These are phyloP conservation scores for Neoboletus brunneissimus DNA, from an alignment of 768 basidiomycete species.

Conservation along the genomic window DNA sequence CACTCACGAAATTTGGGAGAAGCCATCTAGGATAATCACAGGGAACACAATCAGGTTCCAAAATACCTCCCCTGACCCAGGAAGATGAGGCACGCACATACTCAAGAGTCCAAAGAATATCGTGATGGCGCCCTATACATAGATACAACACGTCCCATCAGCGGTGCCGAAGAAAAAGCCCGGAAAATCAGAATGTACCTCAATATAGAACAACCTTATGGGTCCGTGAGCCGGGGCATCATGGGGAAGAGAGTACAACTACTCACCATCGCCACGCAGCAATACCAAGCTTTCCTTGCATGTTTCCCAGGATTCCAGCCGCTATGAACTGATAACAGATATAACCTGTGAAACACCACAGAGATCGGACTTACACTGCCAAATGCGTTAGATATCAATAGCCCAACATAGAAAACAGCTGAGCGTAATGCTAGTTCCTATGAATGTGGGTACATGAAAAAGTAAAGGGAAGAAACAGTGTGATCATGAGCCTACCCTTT, in stretches of 20 bases:
- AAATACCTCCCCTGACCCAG: not conserved
- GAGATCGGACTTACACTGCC: slow-evolving; percentile 47
- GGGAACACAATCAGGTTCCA: not conserved
- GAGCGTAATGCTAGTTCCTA: slow-evolving; percentile 67
- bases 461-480: not conserved
- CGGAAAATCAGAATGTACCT: slow-evolving; percentile 35
- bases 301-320: slow-evolving; percentile 66
- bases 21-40: slow-evolving; percentile 42
- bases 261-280: slow-evolving; percentile 67
- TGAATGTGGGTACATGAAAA: not conserved
- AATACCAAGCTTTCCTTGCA: slow-evolving; percentile 67
- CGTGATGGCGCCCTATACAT: slow-evolving; percentile 56
- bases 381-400: slow-evolving; percentile 65
- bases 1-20: slow-evolving; percentile 56
- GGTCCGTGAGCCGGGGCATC: not conserved
- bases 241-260: not conserved
- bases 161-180: not conserved
- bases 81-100: slow-evolving; percentile 37
- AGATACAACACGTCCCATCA: not conserved
- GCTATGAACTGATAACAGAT: slow-evolving; percentile 51
- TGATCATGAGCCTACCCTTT: slow-evolving; percentile 9
- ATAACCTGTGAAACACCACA: not conserved
- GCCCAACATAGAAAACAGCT: slow-evolving; percentile 56
- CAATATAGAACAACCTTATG: slow-evolving; percentile 66
- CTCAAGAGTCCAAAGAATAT: slow-evolving; percentile 54